Percentiles rank a stretch among this genome's conserved stretches.
Conservation (phyloP, 2,329 filamentous ascomycete species). For the Clonostachys byssicola region DNA sequence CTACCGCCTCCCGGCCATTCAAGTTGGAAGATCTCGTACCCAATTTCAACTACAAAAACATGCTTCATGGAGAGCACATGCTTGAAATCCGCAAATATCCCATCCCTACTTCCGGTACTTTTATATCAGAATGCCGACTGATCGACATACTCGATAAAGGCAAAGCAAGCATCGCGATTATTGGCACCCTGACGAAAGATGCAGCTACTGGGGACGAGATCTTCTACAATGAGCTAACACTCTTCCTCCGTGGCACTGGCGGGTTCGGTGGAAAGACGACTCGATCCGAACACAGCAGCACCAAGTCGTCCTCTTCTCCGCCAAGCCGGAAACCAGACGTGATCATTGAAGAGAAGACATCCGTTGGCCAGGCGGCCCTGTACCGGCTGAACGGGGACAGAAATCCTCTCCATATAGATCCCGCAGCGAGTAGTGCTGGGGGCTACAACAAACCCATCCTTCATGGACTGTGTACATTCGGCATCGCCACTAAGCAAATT, state of each 20-base stretch:
- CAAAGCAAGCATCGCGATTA: slow-evolving; percentile 77
- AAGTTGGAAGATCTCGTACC: slow-evolving; percentile 78
- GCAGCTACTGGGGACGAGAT: slow-evolving; percentile 82
- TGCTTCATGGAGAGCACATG: slow-evolving; percentile 97
- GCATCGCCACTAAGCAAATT: slow-evolving; percentile 85
- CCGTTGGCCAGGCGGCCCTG: slow-evolving; percentile 85
- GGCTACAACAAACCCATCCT: slow-evolving; percentile 94
- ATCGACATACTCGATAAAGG: slow-evolving; percentile 97
- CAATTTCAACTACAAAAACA: slow-evolving; percentile 98
- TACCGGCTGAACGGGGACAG: slow-evolving; percentile 93
- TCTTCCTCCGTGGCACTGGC: slow-evolving; percentile 87
- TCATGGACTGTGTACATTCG: slow-evolving; percentile 93
- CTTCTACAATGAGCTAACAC: slow-evolving; percentile 95
- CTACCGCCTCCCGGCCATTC: slow-evolving; percentile 78
- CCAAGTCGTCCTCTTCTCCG: slow-evolving; percentile 74
- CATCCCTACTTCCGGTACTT: slow-evolving; percentile 77
- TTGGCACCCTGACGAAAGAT: slow-evolving; percentile 77
- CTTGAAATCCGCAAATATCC: slow-evolving; percentile 92
- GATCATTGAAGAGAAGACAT: slow-evolving; percentile 83
- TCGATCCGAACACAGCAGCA: slow-evolving; percentile 72
- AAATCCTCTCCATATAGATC: slow-evolving; percentile 96
- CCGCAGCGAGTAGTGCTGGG: slow-evolving; percentile 87
- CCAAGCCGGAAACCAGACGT: slow-evolving; percentile 75
- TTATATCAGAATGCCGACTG: slow-evolving; percentile 73
- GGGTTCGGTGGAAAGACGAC: slow-evolving; percentile 85